Percentiles rank a stretch among this genome's conserved stretches.
These are phyloP conservation scores for Wickerhamiella siamensis DNA, from an alignment of 805 yeast genomes.

Conservation along the genomic window DNA sequence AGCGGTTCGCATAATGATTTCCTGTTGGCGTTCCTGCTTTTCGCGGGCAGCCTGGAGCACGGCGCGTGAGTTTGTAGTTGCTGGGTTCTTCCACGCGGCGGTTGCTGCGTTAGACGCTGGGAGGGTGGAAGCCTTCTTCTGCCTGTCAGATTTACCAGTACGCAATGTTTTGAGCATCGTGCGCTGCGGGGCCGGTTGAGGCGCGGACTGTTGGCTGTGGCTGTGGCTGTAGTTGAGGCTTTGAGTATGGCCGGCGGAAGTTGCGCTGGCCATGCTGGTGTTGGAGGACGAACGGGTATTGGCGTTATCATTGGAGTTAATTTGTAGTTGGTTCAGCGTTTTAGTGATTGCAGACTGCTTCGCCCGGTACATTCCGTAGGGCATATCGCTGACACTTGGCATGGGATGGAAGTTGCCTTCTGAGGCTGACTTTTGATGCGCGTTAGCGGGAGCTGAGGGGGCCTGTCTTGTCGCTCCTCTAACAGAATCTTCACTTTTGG, in stretches of 20 bases:
- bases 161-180: slow-evolving; percentile 16
- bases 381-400: slow-evolving; percentile 17
- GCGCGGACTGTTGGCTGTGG: not conserved
- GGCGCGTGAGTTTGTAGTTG: not conserved
- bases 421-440: not conserved
- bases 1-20: slow-evolving; percentile 1
- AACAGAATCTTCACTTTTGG: not conserved
- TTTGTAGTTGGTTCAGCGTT: slow-evolving; percentile 1
- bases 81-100: slow-evolving; percentile 14
- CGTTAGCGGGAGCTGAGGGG: not conserved
- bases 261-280: not conserved
- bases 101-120: slow-evolving; percentile 14
- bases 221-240: slow-evolving; percentile 4
- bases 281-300: not conserved
- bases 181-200: not conserved
- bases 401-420: slow-evolving; percentile 2
- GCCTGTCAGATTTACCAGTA: slow-evolving; percentile 11
- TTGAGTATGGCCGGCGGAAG: not conserved
- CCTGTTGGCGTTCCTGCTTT: slow-evolving; percentile 1
- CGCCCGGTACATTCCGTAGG: slow-evolving; percentile 14
- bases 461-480: not conserved
- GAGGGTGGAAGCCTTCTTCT: not conserved
- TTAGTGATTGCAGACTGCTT: not conserved
- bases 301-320: not conserved
- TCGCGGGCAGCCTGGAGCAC: slow-evolving; percentile 1